These are phyloP conservation scores for Jamesozyma piceae DNA, from an alignment of 805 yeast genomes.

Conservation along the genomic window DNA sequence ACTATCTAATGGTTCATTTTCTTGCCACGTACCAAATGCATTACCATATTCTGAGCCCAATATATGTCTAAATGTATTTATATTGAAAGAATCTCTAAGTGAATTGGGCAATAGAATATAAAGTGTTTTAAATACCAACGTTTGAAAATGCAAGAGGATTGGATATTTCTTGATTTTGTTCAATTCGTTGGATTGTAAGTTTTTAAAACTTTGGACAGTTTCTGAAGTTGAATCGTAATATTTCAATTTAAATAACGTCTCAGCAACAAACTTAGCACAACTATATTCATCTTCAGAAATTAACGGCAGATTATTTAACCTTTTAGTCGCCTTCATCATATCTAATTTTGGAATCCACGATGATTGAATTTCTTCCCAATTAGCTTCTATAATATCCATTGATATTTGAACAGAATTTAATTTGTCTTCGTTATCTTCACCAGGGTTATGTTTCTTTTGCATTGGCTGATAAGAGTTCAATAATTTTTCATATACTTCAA, in stretches of 20 bases:
- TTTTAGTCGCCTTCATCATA: conserved; percentile 32
- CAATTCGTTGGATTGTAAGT: conserved; percentile 44
- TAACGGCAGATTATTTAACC: conserved; percentile 32
- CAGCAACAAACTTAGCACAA: conserved; percentile 41
- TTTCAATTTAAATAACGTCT: conserved; percentile 29
- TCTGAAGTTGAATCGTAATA: conserved; percentile 13
- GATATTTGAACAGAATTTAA: conserved; percentile 4
- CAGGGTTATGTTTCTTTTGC: conserved; percentile 23
- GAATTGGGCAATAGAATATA: conserved; percentile 31
- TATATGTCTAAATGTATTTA: conserved; percentile 36
- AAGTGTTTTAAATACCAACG: conserved; percentile 40
- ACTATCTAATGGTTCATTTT: conserved; percentile 34
- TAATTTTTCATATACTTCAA: conserved; percentile 29
- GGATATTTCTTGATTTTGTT: conserved; percentile 41
- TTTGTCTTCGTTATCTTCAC: conserved; percentile 4
- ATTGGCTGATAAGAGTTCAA: conserved; percentile 14
- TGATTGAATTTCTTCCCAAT: conserved; percentile 14
- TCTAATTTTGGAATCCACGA: conserved; percentile 34
- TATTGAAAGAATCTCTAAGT: conserved; percentile 32
- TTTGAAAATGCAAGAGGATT: conserved; percentile 38
- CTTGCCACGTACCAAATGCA: conserved; percentile 63
- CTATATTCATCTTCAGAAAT: conserved; percentile 47
- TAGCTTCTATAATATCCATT: conserved; percentile 7
- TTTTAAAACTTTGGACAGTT: conserved; percentile 25
- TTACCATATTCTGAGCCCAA: conserved; percentile 56